These are phyloP conservation scores for Cyberlindnera maritima DNA, from an alignment of 805 yeast species.

Conservation along the genomic window DNA sequence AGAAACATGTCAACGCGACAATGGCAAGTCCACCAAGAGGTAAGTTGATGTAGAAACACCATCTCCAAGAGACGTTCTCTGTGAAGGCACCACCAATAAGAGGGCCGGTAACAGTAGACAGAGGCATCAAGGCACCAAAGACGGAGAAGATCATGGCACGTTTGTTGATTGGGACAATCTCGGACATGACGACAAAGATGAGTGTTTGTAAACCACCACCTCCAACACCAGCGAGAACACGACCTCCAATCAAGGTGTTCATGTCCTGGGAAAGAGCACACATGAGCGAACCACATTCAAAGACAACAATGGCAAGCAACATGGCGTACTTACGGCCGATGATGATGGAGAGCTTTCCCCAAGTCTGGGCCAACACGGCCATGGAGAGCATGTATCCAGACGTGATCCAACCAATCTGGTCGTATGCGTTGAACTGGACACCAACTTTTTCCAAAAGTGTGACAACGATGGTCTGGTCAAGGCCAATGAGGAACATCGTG, in stretches of 20 bases:
- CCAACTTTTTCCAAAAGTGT: slow-evolving; percentile 51
- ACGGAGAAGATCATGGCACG: slow-evolving; percentile 21
- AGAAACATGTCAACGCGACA: slow-evolving; percentile 30
- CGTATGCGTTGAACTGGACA: slow-evolving; percentile 45
- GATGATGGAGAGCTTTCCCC: slow-evolving; percentile 55
- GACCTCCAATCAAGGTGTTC: slow-evolving; percentile 64
- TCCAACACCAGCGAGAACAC: slow-evolving; percentile 72
- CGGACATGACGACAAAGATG: slow-evolving; percentile 55
- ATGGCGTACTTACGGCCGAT: slow-evolving; percentile 54
- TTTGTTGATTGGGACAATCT: slow-evolving; percentile 37
- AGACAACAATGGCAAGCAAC: slow-evolving; percentile 44
- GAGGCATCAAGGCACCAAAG: slow-evolving; percentile 35
- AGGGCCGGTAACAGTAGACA: slow-evolving; percentile 61
- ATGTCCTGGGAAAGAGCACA: slow-evolving; percentile 53
- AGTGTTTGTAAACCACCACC: slow-evolving; percentile 64
- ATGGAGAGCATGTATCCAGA: slow-evolving; percentile 53
- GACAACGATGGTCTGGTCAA: slow-evolving; percentile 59
- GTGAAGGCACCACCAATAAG: slow-evolving; percentile 66
- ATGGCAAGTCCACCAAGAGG: slow-evolving; percentile 53
- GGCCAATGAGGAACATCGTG: slow-evolving; percentile 21
- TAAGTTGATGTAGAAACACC: slow-evolving; percentile 64
- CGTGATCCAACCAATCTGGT: slow-evolving; percentile 56
- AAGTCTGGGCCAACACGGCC: slow-evolving; percentile 50
- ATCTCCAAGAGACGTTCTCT: slow-evolving; percentile 61
- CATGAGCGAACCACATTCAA: slow-evolving; percentile 61